phyloP scores from a whole-genome alignment of 1,139 yeast genomes.

The Hemisphaericaspora lyxosophila region DNA sequence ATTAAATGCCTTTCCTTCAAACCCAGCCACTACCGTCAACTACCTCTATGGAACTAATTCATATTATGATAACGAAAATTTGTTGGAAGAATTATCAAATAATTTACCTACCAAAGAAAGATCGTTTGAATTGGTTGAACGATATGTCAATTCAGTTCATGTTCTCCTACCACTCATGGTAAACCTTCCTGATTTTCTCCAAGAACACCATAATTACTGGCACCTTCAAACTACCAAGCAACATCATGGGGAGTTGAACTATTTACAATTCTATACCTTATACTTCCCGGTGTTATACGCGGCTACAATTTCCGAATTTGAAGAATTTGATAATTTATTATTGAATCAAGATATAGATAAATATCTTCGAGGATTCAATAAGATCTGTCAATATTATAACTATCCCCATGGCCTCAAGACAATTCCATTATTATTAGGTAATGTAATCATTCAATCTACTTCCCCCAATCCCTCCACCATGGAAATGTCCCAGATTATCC shows the following conservation, averaged over 20 bases:
- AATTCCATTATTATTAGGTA: constrained; percentile 47
- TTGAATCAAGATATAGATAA: constrained; percentile 51
- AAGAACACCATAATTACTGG: constrained; percentile 55
- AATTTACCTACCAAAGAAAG: constrained; percentile 40
- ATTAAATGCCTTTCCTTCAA: constrained; percentile 30
- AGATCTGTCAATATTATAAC: constrained; percentile 49
- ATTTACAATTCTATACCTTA: constrained; percentile 46
- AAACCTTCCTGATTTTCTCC: constrained; percentile 41
- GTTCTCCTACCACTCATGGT: constrained; percentile 52
- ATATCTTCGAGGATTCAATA: constrained; percentile 48
- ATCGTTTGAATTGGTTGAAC: constrained; percentile 48
- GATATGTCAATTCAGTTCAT: constrained; percentile 53
- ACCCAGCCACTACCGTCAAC: constrained; percentile 41
- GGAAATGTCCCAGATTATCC: constrained; percentile 49
- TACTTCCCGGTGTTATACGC: constrained; percentile 55
- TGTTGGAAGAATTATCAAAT: constrained; percentile 34
- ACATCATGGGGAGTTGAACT: constrained; percentile 24
- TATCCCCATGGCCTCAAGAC: constrained; percentile 54
- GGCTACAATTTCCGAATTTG: constrained; percentile 55
- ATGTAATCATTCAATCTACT: constrained; percentile 54
- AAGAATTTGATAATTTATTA: constrained; percentile 48
- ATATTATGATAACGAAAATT: constrained; percentile 38
- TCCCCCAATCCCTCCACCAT: constrained; percentile 56
- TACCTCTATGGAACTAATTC: constrained; percentile 46
- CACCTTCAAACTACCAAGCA: too few species aligned